phyloP scores from a whole-genome alignment of 257 asterid genomes.

The Nicotiana noctiflora region DNA sequence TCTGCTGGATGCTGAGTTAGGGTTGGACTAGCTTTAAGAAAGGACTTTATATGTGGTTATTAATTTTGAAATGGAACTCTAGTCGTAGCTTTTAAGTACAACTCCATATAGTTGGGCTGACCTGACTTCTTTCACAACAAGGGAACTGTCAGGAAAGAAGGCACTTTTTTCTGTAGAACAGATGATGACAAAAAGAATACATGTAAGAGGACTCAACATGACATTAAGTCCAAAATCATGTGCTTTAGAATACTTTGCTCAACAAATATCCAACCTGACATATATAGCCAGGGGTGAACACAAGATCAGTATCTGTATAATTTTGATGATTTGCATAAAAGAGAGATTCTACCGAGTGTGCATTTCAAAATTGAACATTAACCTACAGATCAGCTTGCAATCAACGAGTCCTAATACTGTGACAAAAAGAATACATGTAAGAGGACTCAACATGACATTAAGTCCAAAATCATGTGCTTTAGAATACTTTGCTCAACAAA shows the following conservation, averaged over 20 bases:
- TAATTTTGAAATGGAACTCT: background rate
- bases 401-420: background rate
- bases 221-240: background rate
- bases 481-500: background rate
- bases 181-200: background rate
- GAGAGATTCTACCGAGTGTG: background rate
- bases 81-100: background rate
- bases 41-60: background rate
- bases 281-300: background rate
- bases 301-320: background rate
- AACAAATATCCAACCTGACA: background rate
- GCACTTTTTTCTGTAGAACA: background rate
- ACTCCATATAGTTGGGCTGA: background rate
- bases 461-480: background rate
- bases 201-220: background rate
- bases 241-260: background rate
- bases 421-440: background rate
- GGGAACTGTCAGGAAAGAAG: background rate
- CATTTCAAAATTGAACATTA: background rate
- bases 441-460: background rate
- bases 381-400: background rate
- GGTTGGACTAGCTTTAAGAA: background rate
- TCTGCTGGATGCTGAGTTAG: background rate
- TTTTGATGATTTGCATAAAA: conserved; percentile 4
- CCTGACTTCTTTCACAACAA: background rate